Base-by-base conservation (phyloP, 2,329 filamentous ascomycete species). In the Cephalotrichum gorgonifer region DNA sequence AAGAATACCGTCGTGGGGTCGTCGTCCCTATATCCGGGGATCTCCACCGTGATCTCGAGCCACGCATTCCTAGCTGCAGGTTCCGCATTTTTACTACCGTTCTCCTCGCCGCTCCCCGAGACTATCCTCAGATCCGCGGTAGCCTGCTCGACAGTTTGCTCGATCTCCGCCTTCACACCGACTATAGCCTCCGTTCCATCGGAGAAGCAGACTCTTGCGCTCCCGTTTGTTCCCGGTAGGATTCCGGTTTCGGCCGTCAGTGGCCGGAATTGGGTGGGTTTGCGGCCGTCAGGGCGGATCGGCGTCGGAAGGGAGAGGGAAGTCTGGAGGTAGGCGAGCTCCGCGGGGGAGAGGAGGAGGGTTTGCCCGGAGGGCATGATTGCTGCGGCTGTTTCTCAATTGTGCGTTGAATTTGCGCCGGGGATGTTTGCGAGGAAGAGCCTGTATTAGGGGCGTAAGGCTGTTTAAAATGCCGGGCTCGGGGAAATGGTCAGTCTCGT, bases 181-280 rank as follows among this genome's bases (percentile, higher is more conserved):
- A 96, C 93, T 53, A 98, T 85, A 6, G 93, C 93, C 67, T 98
- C 93, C 2, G 89, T 95, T 46, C 93, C 93, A 64, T 98, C 93
- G 3, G 89, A 83, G 63, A 97, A 94, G 56, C 91, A 95, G 43
- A 98, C 85, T 30, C 94, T 81, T 52, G 93, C 91, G 66, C 87
- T 94, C 53, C 93, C 93, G 61, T 97, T 95, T 15, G 91, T 85
- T 43, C 84, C 83, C 0, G 93, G 90, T 0, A 98, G 76, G 50
- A 97, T 87, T 51, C 88, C 86, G 49, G 86, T 89, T 71, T 98
- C 93, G 52, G 93, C 93, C 17, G 85, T 81, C 50, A 98, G 73
- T 1, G 91, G 88, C 3, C 93, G 87, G 73, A 97, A 97, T 65
- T 96, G 88, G 30, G 82, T 86, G 20, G 88, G 73, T 17, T 79